A percentile compares a stretch with the other conserved stretches of the same genome.
phyloP scores from a whole-genome alignment of 2,329 filamentous ascomycete genomes.

The Chaetoscypha palmicola region DNA sequence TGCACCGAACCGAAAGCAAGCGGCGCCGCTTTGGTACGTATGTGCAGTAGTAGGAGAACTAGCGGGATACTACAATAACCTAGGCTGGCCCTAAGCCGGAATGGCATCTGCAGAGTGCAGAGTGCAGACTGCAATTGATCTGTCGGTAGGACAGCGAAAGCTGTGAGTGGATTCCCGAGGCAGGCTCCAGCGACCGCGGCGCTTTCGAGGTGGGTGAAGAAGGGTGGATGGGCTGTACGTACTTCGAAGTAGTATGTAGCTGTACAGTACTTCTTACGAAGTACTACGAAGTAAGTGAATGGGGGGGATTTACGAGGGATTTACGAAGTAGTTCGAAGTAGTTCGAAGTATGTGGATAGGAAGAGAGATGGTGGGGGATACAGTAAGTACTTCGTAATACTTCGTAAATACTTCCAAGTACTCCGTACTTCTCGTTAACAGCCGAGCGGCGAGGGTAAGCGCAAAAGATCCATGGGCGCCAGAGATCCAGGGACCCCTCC shows the following conservation, averaged over 20 bases:
- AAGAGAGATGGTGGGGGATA: not conserved
- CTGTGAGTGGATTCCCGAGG: not conserved
- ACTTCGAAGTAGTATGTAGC: no score
- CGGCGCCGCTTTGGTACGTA: not conserved
- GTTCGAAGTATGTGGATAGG: not conserved
- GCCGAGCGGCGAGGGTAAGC: no score
- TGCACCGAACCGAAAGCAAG: not conserved
- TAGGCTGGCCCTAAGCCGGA: not conserved
- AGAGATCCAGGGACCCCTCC: no score
- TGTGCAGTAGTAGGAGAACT: not conserved
- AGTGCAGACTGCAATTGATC: not conserved
- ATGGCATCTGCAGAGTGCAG: no score
- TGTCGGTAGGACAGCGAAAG: not conserved
- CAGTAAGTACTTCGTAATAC: not conserved
- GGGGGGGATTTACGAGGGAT: not conserved
- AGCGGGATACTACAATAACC: no score
- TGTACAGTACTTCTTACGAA: no score
- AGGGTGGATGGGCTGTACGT: not conserved
- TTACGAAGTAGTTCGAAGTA: not conserved
- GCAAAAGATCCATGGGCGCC: no score
- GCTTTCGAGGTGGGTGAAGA: not conserved
- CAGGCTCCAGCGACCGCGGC: not conserved
- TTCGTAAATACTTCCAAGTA: not conserved
- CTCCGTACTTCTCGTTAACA: conserved; percentile 6
- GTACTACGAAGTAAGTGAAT: not conserved